Conservation (phyloP, 2,329 filamentous ascomycete genomes). For the Zymoseptoria brevis region DNA sequence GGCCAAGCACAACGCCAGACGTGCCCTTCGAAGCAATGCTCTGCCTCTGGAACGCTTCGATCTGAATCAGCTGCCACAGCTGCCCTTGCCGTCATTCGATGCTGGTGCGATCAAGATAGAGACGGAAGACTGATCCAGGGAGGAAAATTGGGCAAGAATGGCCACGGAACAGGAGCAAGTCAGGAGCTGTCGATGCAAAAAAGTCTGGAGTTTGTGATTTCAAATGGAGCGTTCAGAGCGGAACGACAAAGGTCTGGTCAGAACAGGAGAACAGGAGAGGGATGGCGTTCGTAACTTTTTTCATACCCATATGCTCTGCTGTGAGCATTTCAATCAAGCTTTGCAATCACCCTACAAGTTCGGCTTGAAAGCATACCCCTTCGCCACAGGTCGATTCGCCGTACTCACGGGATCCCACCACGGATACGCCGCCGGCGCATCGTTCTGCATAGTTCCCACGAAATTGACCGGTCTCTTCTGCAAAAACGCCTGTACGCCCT, state of each 20-base stretch:
- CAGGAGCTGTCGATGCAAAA: neutral
- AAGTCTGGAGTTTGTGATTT: neutral
- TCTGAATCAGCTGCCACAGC: neutral
- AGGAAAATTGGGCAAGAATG: neutral
- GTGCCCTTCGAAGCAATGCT: neutral
- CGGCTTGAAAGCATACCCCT: slow-evolving; percentile 20
- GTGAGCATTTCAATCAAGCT: neutral
- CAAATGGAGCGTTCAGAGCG: neutral
- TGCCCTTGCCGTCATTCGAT: neutral
- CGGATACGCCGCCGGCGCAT: slow-evolving; percentile 54
- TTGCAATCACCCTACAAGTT: slow-evolving; percentile 16
- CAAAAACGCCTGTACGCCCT: slow-evolving; percentile 62
- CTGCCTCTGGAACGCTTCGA: neutral
- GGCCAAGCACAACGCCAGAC: neutral
- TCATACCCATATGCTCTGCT: neutral
- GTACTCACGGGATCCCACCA: slow-evolving; percentile 58
- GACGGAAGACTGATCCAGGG: neutral
- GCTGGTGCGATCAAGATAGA: neutral
- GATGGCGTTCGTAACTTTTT: neutral
- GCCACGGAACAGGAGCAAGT: neutral
- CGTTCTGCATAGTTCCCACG: slow-evolving; percentile 50
- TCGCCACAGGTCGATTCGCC: slow-evolving; percentile 31
- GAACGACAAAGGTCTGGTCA: neutral
- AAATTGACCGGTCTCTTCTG: slow-evolving; percentile 60
- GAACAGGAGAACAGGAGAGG: neutral